Evolutionary conservation across 345 rosid genomes (phyloP).

Genomic region (Zanthoxylum bungeanum): DNA sequence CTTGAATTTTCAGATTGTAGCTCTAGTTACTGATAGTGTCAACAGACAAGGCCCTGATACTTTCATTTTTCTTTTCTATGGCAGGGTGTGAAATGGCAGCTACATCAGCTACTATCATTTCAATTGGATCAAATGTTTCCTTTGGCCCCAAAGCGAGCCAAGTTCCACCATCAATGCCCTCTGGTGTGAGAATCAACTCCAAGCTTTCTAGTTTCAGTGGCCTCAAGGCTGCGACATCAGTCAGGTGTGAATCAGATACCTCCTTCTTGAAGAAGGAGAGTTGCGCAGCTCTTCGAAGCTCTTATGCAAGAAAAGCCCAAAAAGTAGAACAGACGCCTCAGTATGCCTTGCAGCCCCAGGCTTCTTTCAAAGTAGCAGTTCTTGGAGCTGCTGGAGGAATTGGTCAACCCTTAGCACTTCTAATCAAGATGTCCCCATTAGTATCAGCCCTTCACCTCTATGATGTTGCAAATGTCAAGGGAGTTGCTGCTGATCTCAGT

Average conservation of each 20-base stretch:
- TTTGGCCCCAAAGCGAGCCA: conserved; percentile 38
- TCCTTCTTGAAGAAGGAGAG: conserved; percentile 58
- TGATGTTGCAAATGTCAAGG: conserved; percentile 89
- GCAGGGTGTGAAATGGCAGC: conserved; percentile 55
- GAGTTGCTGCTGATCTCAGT: conserved; percentile 91
- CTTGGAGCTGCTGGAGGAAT: conserved; percentile 96
- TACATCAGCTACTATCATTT: conserved; percentile 55
- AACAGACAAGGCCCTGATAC: no score
- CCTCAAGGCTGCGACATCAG: conserved; percentile 54
- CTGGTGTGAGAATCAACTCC: conserved; percentile 33
- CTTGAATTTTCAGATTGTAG: neutral
- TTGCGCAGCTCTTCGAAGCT: conserved; percentile 36
- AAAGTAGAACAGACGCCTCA: conserved; percentile 28
- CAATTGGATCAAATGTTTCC: conserved; percentile 55
- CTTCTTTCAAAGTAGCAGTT: conserved; percentile 81
- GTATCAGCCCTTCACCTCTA: conserved; percentile 77
- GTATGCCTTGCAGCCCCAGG: conserved; percentile 51
- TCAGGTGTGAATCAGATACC: conserved; percentile 46
- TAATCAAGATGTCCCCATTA: conserved; percentile 90
- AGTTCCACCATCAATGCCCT: conserved; percentile 41
- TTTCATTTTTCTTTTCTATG: neutral
- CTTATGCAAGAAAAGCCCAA: conserved; percentile 36
- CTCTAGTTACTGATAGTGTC: neutral
- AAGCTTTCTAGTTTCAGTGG: conserved; percentile 44
- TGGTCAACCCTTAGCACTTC: conserved; percentile 81